These are phyloP conservation scores for Powellomyces hirtus DNA, from an alignment of 192 early-diverging fungal species.

Conservation along the genomic window DNA sequence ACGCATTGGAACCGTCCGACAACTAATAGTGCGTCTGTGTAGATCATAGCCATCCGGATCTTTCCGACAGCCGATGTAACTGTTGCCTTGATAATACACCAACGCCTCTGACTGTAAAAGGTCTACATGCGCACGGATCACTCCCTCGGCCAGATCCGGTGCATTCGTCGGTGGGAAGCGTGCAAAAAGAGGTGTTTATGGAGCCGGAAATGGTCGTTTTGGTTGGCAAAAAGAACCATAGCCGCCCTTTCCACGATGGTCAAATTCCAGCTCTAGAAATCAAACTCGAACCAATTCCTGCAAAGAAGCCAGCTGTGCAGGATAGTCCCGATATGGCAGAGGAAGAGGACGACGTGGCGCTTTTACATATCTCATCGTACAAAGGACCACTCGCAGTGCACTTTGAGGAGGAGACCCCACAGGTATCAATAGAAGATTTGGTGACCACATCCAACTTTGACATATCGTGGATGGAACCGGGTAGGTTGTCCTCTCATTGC, in stretches of 20 bases:
- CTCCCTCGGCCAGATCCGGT: neutral
- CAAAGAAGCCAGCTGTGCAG: too few species aligned
- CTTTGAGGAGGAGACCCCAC: too few species aligned
- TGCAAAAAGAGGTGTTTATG: slow-evolving; percentile 4
- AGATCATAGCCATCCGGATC: neutral
- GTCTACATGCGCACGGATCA: neutral
- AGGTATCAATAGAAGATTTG: too few species aligned
- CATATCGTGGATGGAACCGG: slow-evolving; percentile 8
- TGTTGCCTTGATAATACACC: neutral
- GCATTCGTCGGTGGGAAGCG: neutral
- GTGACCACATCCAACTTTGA: neutral
- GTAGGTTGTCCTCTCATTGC: too few species aligned
- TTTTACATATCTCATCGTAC: neutral
- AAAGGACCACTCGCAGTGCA: too few species aligned
- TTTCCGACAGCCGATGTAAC: neutral
- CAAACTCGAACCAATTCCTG: too few species aligned
- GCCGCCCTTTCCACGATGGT: too few species aligned
- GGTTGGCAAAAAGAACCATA: neutral
- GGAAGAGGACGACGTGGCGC: too few species aligned
- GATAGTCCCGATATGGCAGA: too few species aligned
- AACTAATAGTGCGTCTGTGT: neutral
- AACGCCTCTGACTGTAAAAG: neutral
- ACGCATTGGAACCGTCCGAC: too few species aligned
- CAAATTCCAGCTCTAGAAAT: too few species aligned
- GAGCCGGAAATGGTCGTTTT: neutral